Base-by-base conservation (phyloP, 257 asterid species). In the Ocimum tenuiflorum region DNA sequence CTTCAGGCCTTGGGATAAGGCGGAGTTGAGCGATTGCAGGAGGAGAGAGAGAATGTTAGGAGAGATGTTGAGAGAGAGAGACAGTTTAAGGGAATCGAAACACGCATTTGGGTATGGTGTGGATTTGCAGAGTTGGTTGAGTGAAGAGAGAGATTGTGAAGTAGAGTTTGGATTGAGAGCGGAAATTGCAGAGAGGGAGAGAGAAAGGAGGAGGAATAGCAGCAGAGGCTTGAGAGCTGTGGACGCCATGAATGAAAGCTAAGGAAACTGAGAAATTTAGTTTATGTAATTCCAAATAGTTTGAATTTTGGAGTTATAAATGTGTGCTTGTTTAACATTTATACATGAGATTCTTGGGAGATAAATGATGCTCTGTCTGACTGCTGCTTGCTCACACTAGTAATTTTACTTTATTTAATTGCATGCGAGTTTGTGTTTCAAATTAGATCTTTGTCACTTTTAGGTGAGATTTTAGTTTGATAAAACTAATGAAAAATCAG, bases 51-150 rank as follows among this genome's bases (percentile, higher is more conserved):
- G 74, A 14, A 85, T 77, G 65, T 61, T 77, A n/a, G 96, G 94
- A 2, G 63, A 65, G 51, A 86, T 77, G 69, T 73, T 73, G 13
- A 88, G 63, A 49, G 95, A 78, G 62, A 94, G 31, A 5, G 94
- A 76, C 35, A 94, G 86, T 38, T 86, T 85, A 3, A 79, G 65
- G 15, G 96, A 73, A 11, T 77, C 69, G 38, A 85, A 72, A 65
- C 97, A 90, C 10, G 85, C 72, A 8, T 82, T 68, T 0, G 95
- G 95, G 48, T 80, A 68, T 6, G 96, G 97, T 0, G 86, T 83
- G 75, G 95, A 80, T 18, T 75, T 68, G 85, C 99, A 94, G 54
- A 83, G 29, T 1, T 76, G 13, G 69, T 31, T 71, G 1, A 78
- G 11, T 27, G 70, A 31, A 19, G 89, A 70, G 15, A 74, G 50